Percentiles rank a stretch among this genome's conserved stretches.
These are phyloP conservation scores for Zygoascus hellenicus DNA, from an alignment of 1,139 yeast genomes.

Conservation along the genomic window DNA sequence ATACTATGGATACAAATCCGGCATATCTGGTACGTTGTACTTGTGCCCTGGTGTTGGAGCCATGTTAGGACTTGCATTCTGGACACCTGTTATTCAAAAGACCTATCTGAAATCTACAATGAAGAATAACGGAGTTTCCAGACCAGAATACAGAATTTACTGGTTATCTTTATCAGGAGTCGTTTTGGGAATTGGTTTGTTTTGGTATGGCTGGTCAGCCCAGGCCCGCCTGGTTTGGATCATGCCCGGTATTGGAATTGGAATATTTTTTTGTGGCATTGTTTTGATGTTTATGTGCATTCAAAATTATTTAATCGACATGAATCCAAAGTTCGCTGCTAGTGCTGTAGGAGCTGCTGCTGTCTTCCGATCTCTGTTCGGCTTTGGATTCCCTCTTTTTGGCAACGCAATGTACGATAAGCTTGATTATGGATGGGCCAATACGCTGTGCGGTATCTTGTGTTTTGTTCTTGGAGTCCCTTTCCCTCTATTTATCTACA, in stretches of 20 bases:
- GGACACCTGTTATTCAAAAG: constrained; percentile 41
- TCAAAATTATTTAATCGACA: constrained; percentile 57
- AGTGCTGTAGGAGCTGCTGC: constrained; percentile 56
- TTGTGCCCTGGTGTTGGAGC: constrained; percentile 52
- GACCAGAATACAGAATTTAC: constrained; percentile 53
- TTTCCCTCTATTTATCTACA: constrained; percentile 52
- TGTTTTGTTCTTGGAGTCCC: constrained; percentile 56
- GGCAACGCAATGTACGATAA: constrained; percentile 32
- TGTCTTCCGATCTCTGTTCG: constrained; percentile 52
- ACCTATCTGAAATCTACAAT: constrained; percentile 36
- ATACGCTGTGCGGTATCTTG: constrained; percentile 52
- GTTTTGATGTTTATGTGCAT: constrained; percentile 55
- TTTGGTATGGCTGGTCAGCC: constrained; percentile 65
- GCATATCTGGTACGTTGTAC: constrained; percentile 55
- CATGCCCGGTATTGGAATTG: constrained; percentile 52
- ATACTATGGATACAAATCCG: constrained; percentile 43
- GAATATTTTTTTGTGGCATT: constrained; percentile 51
- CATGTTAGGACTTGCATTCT: constrained; percentile 40
- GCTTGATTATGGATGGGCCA: constrained; percentile 61
- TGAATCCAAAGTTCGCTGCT: constrained; percentile 61
- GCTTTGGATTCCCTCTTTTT: constrained; percentile 44
- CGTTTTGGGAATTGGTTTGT: constrained; percentile 46
- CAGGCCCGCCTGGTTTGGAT: constrained; percentile 45
- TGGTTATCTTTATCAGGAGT: constrained; percentile 43
- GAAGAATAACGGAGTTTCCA: constrained; percentile 46